phyloP scores from a whole-genome alignment of 495 filamentous ascomycete genomes.

The Oidiodendron maius region DNA sequence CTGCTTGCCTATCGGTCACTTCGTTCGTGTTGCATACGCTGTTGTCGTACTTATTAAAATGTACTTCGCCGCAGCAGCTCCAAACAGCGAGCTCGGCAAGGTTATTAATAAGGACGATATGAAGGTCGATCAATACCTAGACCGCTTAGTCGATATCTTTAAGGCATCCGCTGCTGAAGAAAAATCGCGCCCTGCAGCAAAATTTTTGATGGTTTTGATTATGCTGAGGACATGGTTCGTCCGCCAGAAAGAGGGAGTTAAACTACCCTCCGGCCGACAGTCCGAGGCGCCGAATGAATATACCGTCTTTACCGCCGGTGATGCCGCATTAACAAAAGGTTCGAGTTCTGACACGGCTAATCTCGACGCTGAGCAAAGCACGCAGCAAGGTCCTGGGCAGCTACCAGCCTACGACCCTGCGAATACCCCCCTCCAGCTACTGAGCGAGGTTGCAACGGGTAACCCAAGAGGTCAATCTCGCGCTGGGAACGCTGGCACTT shows the following conservation, averaged over 20 bases:
- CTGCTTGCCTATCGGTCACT: conserved; percentile 67
- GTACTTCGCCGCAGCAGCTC: conserved; percentile 66
- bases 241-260: conserved; percentile 27
- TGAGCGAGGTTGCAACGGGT: conserved; percentile 63
- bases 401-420: conserved; percentile 19
- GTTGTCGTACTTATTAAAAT: conserved; percentile 85
- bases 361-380: neutral
- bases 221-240: conserved; percentile 72
- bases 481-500: conserved; percentile 6
- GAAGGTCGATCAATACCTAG: conserved; percentile 69
- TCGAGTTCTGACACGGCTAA: neutral
- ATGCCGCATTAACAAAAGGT: neutral
- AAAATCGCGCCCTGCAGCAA: conserved; percentile 62
- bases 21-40: conserved; percentile 76
- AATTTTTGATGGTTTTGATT: conserved; percentile 68
- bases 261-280: neutral
- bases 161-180: conserved; percentile 55
- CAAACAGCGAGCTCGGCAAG: conserved; percentile 63
- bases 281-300: neutral
- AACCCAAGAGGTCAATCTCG: conserved; percentile 29
- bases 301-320: neutral
- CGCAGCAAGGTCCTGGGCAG: conserved; percentile 18
- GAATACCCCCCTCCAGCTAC: conserved; percentile 56
- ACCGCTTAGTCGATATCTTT: conserved; percentile 61
- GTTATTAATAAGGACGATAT: conserved; percentile 71